Conservation (phyloP, 2,329 filamentous ascomycete genomes). For the Beauveria varroae region DNA sequence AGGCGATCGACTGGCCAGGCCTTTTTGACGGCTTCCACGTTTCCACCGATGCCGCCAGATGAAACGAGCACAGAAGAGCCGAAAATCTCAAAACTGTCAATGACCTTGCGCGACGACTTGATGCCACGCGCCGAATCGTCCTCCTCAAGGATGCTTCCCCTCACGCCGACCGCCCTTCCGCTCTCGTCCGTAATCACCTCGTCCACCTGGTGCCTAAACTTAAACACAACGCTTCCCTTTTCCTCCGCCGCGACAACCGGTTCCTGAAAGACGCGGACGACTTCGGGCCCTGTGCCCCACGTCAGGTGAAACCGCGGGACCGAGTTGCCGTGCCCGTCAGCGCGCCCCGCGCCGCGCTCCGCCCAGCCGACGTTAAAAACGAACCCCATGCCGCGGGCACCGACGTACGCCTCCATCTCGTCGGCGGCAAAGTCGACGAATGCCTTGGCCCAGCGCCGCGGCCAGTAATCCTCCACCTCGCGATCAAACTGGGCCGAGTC, state of each 20-base stretch:
- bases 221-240: slow-evolving; percentile 47
- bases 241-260: slow-evolving; percentile 46
- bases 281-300: slow-evolving; percentile 55
- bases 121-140: slow-evolving; percentile 44
- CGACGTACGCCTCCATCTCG: slow-evolving; percentile 51
- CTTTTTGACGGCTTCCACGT: slow-evolving; percentile 51
- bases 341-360: slow-evolving; percentile 48
- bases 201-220: slow-evolving; percentile 50
- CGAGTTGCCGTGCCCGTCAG: slow-evolving; percentile 53
- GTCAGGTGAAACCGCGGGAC: slow-evolving; percentile 56
- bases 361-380: slow-evolving; percentile 52
- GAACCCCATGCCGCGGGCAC: slow-evolving; percentile 44
- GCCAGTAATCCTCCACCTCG: slow-evolving; percentile 48
- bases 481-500: slow-evolving; percentile 52
- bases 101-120: slow-evolving; percentile 39
- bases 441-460: slow-evolving; percentile 53
- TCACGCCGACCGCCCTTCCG: slow-evolving; percentile 46
- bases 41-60: slow-evolving; percentile 53
- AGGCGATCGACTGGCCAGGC: slow-evolving; percentile 51
- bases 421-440: slow-evolving; percentile 55
- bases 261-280: slow-evolving; percentile 49
- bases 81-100: slow-evolving; percentile 45
- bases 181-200: slow-evolving; percentile 44
- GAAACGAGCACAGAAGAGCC: slow-evolving; percentile 48
- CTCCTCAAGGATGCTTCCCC: slow-evolving; percentile 43